These are phyloP conservation scores for Pleurozium schreberi DNA, from an alignment of 225 moss, liverwort and hornwort species.

Conservation along the genomic window DNA sequence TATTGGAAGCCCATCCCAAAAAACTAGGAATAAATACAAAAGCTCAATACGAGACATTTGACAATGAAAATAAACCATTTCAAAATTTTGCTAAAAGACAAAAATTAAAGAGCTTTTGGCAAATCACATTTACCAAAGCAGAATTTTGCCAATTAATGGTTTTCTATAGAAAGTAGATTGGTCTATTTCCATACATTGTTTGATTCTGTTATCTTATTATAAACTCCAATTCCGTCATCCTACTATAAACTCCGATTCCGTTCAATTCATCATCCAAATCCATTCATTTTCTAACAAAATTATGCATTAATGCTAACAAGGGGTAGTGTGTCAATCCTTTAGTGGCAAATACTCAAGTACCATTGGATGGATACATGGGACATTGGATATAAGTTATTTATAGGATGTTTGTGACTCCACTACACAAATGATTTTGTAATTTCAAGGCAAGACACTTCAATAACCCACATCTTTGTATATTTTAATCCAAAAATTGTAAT, in stretches of 20 bases:
- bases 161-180: neutral
- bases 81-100: neutral
- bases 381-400: accelerated
- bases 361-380: neutral
- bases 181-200: too few relatives aligned
- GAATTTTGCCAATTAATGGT: neutral
- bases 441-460: neutral
- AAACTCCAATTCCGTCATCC: too few relatives aligned
- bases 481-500: too few relatives aligned
- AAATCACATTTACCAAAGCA: neutral
- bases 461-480: too few relatives aligned
- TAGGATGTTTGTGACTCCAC: neutral
- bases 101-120: neutral
- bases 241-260: too few relatives aligned
- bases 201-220: too few relatives aligned
- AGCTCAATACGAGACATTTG: neutral
- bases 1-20: too few relatives aligned
- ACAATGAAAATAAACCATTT: neutral
- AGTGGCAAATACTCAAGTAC: neutral
- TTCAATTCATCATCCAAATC: too few relatives aligned
- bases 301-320: too few relatives aligned
- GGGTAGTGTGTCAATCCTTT: too few relatives aligned
- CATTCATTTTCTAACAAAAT: too few relatives aligned
- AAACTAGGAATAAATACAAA: accelerated
- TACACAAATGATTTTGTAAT: neutral